phyloP scores from a whole-genome alignment of 1,139 yeast genomes.

The Starmera stellimalicola region DNA sequence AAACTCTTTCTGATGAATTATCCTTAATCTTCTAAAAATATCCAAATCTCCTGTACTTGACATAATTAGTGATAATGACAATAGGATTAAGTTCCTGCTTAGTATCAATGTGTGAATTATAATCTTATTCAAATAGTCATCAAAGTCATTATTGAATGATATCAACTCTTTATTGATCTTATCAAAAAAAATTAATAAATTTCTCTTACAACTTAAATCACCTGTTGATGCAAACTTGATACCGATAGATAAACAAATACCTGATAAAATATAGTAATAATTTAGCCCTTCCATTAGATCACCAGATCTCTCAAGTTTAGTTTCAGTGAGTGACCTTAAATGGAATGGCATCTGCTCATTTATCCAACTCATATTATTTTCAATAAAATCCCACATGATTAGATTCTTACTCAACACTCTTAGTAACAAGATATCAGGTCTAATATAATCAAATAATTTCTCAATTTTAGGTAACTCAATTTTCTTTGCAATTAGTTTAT shows the following conservation, averaged over 20 bases:
- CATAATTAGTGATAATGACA: slow-evolving; percentile 68
- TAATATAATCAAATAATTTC: slow-evolving; percentile 56
- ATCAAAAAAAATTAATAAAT: slow-evolving; percentile 57
- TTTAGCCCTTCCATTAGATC: slow-evolving; percentile 44
- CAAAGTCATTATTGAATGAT: slow-evolving; percentile 34
- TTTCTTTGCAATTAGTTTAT: slow-evolving; percentile 50
- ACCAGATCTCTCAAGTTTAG: slow-evolving; percentile 17
- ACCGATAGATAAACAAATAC: slow-evolving; percentile 68
- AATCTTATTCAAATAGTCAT: slow-evolving; percentile 52
- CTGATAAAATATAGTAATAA: slow-evolving; percentile 62
- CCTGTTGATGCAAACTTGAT: slow-evolving; percentile 69
- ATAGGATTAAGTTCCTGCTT: slow-evolving; percentile 49
- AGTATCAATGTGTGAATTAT: slow-evolving; percentile 48
- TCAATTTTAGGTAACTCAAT: slow-evolving; percentile 54
- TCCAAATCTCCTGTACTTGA: slow-evolving; percentile 89
- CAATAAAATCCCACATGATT: slow-evolving; percentile 71
- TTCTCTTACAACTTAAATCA: slow-evolving; percentile 42
- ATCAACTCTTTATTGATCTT: slow-evolving; percentile 33
- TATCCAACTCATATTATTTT: slow-evolving; percentile 50
- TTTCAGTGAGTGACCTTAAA: slow-evolving; percentile 19
- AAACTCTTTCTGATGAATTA: slow-evolving; percentile 37
- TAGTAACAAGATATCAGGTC: slow-evolving; percentile 73
- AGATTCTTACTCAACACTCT: slow-evolving; percentile 60
- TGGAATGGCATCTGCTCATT: slow-evolving; percentile 41
- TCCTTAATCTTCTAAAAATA: slow-evolving; percentile 62